Conservation (phyloP, 1,284 basidiomycete species). For the Ceratobasidium sp. region DNA sequence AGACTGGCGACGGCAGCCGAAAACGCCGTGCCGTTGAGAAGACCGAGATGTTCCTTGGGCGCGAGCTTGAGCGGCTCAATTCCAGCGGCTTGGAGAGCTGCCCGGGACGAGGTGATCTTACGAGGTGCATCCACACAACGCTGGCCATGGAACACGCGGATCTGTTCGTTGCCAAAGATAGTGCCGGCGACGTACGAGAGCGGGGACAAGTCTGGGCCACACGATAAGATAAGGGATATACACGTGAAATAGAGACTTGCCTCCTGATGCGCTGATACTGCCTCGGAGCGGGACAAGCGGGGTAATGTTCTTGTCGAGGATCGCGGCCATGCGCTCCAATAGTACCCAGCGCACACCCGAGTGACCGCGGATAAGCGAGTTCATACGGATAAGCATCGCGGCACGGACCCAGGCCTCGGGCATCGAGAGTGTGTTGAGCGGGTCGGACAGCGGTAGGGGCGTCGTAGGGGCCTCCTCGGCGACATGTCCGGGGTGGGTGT, state of each 20-base stretch:
- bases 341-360: slow-evolving; percentile 84
- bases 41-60: slow-evolving; percentile 83
- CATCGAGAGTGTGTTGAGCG: slow-evolving; percentile 74
- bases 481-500: slow-evolving; percentile 21
- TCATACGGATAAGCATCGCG: slow-evolving; percentile 85
- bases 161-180: slow-evolving; percentile 79
- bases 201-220: slow-evolving; percentile 68
- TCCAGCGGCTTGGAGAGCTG: slow-evolving; percentile 69
- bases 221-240: background rate
- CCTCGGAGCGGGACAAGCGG: slow-evolving; percentile 53
- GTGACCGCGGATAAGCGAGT: slow-evolving; percentile 86
- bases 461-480: slow-evolving; percentile 33
- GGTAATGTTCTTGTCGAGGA: slow-evolving; percentile 71
- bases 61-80: slow-evolving; percentile 73
- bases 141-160: slow-evolving; percentile 67
- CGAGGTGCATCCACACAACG: slow-evolving; percentile 59
- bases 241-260: slow-evolving; percentile 36
- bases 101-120: slow-evolving; percentile 63
- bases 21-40: slow-evolving; percentile 86
- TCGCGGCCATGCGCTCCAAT: slow-evolving; percentile 76
- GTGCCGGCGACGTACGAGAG: slow-evolving; percentile 84
- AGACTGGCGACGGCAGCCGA: slow-evolving; percentile 58
- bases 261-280: slow-evolving; percentile 52
- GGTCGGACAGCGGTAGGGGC: slow-evolving; percentile 66
- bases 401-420: slow-evolving; percentile 91